Conservation (phyloP, 2,329 filamentous ascomycete species). For the Didymella pomorum region DNA sequence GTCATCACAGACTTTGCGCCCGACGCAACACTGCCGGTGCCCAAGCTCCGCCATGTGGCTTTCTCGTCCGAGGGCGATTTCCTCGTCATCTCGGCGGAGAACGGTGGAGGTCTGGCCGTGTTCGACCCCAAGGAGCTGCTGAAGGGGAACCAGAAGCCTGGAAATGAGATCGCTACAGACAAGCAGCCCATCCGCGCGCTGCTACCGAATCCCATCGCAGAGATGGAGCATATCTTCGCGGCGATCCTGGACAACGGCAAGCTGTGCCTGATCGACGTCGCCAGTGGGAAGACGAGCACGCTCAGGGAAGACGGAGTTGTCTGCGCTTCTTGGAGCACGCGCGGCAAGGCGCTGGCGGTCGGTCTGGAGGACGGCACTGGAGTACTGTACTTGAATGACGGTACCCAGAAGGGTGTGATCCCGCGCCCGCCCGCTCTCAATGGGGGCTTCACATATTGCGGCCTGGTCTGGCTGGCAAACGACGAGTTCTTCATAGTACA, state of each 20-base stretch:
- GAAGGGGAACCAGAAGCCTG: constrained; percentile 67
- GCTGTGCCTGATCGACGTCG: constrained; percentile 81
- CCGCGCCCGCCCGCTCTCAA: constrained; percentile 75
- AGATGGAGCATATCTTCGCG: constrained; percentile 78
- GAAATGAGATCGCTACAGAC: constrained; percentile 80
- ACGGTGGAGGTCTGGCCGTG: constrained; percentile 80
- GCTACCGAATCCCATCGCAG: constrained; percentile 79
- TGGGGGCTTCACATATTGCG: constrained; percentile 73
- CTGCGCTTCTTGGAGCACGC: constrained; percentile 89
- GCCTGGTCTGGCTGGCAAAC: constrained; percentile 88
- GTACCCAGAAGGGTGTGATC: constrained; percentile 77
- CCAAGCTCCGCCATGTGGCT: constrained; percentile 83
- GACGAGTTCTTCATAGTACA: constrained; percentile 83
- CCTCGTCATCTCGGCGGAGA: constrained; percentile 82
- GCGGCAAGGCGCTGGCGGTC: constrained; percentile 90
- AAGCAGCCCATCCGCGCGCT: constrained; percentile 76
- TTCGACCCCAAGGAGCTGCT: constrained; percentile 75
- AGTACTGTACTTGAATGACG: constrained; percentile 83
- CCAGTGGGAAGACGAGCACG: constrained; percentile 62
- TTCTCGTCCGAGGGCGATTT: constrained; percentile 92
- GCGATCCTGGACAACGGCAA: constrained; percentile 82
- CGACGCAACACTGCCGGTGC: constrained; percentile 74
- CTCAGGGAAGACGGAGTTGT: constrained; percentile 78
- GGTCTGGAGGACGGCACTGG: constrained; percentile 82
- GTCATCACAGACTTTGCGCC: constrained; percentile 76